Evolutionary conservation across 371 early-diverging fungal species (phyloP).

Genomic region (Haplosporangium sp.): DNA sequence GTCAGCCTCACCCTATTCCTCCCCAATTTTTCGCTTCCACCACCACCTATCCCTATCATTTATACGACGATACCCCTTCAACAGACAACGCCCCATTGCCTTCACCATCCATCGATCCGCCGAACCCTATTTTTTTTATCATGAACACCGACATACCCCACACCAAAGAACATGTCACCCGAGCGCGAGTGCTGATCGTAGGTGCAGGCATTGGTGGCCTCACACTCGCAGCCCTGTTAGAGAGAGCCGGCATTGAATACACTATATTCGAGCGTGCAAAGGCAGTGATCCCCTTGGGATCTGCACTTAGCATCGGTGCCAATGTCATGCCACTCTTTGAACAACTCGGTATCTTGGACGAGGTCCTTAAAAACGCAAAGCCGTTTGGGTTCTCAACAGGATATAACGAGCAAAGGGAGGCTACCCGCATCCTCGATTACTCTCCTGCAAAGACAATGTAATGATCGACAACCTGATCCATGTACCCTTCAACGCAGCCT

Average conservation of each 20-base stretch:
- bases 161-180: background rate
- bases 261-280: constrained; percentile 23
- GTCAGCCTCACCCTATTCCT: too few species aligned
- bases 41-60: too few species aligned
- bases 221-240: constrained; percentile 19
- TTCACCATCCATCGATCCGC: background rate
- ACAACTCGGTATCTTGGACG: constrained; percentile 30
- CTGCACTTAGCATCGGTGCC: constrained; percentile 22
- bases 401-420: constrained; percentile 20
- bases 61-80: too few species aligned
- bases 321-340: constrained; percentile 32
- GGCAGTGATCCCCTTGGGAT: constrained; percentile 27
- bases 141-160: background rate
- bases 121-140: background rate
- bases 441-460: constrained; percentile 35
- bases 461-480: background rate
- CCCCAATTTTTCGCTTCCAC: too few species aligned
- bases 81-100: background rate
- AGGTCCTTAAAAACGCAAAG: constrained; percentile 24
- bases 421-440: constrained; percentile 21
- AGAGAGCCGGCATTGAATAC: constrained; percentile 32
- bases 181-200: constrained; percentile 22
- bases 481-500: background rate
- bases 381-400: constrained; percentile 26
- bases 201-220: constrained; percentile 39